Conservation (phyloP, 2,329 filamentous ascomycete species). For the Zymoseptoria crescenta region DNA sequence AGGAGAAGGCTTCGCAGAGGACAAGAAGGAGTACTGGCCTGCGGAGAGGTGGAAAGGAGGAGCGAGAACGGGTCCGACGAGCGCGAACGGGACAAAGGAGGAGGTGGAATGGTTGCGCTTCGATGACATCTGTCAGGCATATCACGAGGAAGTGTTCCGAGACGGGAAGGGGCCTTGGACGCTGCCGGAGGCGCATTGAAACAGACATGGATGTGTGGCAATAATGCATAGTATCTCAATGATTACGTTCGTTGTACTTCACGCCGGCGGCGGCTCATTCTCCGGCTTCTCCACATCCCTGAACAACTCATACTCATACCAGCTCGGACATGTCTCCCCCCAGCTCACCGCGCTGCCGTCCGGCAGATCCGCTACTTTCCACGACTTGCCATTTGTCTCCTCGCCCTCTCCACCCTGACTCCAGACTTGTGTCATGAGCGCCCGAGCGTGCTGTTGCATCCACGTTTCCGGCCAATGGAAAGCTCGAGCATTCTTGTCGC, state of each 20-base stretch:
- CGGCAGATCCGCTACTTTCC: constrained; percentile 31
- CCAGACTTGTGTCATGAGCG: not conserved
- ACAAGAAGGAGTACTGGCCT: constrained; percentile 32
- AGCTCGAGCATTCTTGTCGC: constrained; percentile 14
- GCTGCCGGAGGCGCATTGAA: constrained; percentile 16
- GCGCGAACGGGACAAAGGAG: constrained; percentile 37
- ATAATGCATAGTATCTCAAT: too few relatives aligned
- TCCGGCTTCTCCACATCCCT: constrained; percentile 11
- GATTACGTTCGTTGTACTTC: not conserved
- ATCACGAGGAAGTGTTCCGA: constrained; percentile 39
- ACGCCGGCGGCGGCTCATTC: not conserved
- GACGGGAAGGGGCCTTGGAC: constrained; percentile 36
- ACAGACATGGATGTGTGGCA: too few relatives aligned
- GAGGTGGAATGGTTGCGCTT: constrained; percentile 38
- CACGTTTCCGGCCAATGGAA: constrained; percentile 12
- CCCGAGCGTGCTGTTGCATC: constrained; percentile 14
- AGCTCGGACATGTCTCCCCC: constrained; percentile 12
- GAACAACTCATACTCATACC: constrained; percentile 17
- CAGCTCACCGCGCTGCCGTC: constrained; percentile 31
- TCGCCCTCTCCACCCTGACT: not conserved
- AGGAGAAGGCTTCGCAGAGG: constrained; percentile 11
- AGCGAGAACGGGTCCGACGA: constrained; percentile 40
- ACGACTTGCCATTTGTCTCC: constrained; percentile 19
- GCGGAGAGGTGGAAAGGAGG: constrained; percentile 42
- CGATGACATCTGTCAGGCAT: constrained; percentile 37